Conservation (phyloP, 2,329 filamentous ascomycete species). For the Acarospora socialis region DNA sequence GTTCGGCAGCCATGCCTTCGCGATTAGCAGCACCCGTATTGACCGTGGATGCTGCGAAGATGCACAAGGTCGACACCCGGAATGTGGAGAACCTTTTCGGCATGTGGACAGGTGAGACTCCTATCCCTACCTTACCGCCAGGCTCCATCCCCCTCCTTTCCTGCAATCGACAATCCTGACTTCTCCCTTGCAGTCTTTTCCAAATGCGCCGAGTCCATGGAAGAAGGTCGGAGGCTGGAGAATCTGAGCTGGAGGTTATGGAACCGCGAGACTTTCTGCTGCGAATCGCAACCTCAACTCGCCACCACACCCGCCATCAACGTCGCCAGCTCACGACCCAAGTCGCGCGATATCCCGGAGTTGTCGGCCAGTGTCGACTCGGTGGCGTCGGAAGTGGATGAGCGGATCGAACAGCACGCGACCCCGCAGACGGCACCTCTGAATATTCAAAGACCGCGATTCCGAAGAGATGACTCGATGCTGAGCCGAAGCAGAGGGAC, state of each 20-base stretch:
- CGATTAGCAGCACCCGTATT: constrained; percentile 73
- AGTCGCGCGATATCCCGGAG: constrained; percentile 50
- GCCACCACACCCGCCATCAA: constrained; percentile 35
- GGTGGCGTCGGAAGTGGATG: constrained; percentile 48
- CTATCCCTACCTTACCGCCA: constrained; percentile 1
- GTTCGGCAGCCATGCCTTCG: constrained; percentile 54
- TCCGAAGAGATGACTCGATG: constrained; percentile 39
- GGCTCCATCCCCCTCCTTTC: constrained; percentile 10
- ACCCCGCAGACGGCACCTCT: constrained; percentile 42
- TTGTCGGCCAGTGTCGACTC: constrained; percentile 69
- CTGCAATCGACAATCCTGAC: constrained; percentile 16
- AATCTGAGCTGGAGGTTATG: constrained; percentile 93
- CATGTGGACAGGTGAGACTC: constrained; percentile 81
- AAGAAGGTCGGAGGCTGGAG: constrained; percentile 81
- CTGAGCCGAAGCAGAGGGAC: constrained; percentile 54
- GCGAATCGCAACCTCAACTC: constrained; percentile 48
- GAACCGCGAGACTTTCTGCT: constrained; percentile 88
- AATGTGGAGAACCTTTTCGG: constrained; percentile 88
- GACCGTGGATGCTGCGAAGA: constrained; percentile 78
- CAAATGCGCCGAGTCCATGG: constrained; percentile 83
- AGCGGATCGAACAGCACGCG: constrained; percentile 29
- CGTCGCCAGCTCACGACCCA: constrained; percentile 21
- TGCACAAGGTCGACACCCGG: constrained; percentile 86
- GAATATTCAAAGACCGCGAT: constrained; percentile 37
- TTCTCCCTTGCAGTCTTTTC: constrained; percentile 56